A percentile compares a stretch with the other conserved stretches of the same genome.
phyloP scores from a whole-genome alignment of 192 early-diverging fungal genomes.

The Coemansia sp. region DNA sequence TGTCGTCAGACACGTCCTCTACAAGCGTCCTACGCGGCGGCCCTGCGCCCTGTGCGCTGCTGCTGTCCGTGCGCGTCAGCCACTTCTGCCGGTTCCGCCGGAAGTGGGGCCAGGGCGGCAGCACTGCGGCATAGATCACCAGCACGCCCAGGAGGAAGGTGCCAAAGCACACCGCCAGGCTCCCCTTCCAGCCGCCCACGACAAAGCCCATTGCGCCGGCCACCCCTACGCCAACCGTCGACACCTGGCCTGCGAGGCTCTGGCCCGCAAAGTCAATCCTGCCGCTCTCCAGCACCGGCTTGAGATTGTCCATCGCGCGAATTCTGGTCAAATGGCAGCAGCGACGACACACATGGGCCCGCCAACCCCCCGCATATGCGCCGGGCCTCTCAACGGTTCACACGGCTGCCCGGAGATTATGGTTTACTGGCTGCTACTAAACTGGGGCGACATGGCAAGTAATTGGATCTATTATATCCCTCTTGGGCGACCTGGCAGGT shows the following conservation, averaged over 20 bases:
- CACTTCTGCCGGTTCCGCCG: conserved; percentile 23
- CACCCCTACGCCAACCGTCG: conserved; percentile 11
- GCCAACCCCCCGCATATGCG: no score
- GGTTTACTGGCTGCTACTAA: no score
- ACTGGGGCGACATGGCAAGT: no score
- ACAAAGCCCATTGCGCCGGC: conserved; percentile 19
- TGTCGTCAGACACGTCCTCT: conserved; percentile 44
- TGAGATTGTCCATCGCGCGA: conserved; percentile 42
- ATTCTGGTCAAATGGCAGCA: no score
- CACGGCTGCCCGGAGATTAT: no score
- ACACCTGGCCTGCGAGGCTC: conserved; percentile 23
- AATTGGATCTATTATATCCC: no score
- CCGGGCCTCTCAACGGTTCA: no score
- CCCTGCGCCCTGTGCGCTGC: conserved; percentile 3
- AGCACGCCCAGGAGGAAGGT: conserved; percentile 21
- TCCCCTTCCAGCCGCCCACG: conserved; percentile 14
- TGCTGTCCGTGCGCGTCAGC: conserved; percentile 37
- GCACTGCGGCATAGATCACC: conserved; percentile 25
- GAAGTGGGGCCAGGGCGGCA: conserved; percentile 39
- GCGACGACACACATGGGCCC: no score
- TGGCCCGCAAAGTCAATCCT: conserved; percentile 47
- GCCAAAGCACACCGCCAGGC: conserved; percentile 30
- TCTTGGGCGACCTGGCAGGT: no score
- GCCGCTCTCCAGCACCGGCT: conserved; percentile 35
- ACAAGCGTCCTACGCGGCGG: conserved; percentile 24